Base-by-base conservation (phyloP, 2,329 filamentous ascomycete genomes). In the Bretziella fagacearum region DNA sequence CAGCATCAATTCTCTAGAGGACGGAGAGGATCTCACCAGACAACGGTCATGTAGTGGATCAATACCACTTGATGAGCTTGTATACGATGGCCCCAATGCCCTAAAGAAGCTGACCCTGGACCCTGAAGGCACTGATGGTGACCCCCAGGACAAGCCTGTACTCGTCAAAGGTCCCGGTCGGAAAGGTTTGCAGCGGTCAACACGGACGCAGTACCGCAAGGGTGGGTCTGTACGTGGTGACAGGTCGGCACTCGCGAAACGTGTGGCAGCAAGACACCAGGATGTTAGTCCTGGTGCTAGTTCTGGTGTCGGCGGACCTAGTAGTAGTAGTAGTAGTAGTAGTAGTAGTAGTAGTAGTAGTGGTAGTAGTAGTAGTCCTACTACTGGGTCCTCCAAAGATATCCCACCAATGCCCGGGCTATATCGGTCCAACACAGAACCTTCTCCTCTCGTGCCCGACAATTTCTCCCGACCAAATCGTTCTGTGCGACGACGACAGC, bases 191-290 rank as follows among this genome's bases (percentile, higher is more conserved):
- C 81, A 91, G 55, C 76, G 91, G 52, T 95, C 91, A 10, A 98
- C 86, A 17, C 75, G 84, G 47, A 98, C 91, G 4, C 89, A 84
- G 22, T 96, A 96, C 60, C 71, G 87, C 56, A 84, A 77, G 55
- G 71, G 84, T 49, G 87, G 87, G 27, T 95, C 87, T 64, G 62
- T 94, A 52, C 79, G 82, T 44, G 81, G 83, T 20, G 82, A 91
- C 51, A 74, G 82, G 46, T 68, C 77, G 3, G 77, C 81, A 1
- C 81, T 85, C 54, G 81, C 84, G 1, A 84, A 84, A 60, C 74
- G 89, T 32, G 68, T 77, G 44, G 67, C 68, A 15, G 39, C 50
- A 13, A 48, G 48, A 32, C 47, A 49, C n/a, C 43, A 45, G 22
- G 47, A 49, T n/a, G n/a, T n/a, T n/a, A n/a, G n/a, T n/a, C n/a